phyloP scores from a whole-genome alignment of 2,329 filamentous ascomycete genomes.

The Microsporum audouinii region DNA sequence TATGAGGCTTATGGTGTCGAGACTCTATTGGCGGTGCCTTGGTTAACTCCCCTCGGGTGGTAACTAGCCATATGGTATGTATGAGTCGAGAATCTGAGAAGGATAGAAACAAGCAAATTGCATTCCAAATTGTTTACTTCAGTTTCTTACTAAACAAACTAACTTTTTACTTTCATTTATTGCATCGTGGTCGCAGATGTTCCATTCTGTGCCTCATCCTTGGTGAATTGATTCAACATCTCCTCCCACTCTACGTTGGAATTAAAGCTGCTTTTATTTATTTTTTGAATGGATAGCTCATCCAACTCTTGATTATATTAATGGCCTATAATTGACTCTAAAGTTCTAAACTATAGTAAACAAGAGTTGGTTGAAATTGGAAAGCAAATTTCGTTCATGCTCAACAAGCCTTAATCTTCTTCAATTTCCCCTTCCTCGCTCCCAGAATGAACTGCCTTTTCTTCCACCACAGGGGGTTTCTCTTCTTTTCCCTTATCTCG shows the following conservation, averaged over 20 bases:
- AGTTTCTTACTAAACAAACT: background rate
- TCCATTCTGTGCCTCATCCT: background rate
- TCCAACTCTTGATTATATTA: background rate
- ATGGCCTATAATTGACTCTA: background rate
- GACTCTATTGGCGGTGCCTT: background rate
- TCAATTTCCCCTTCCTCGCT: constrained; percentile 98
- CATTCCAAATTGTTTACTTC: background rate
- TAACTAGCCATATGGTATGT: background rate
- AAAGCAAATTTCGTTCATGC: too few species aligned
- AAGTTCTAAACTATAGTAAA: background rate
- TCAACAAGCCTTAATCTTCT: constrained; percentile 42
- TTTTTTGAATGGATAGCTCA: background rate
- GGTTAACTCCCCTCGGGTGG: too few species aligned
- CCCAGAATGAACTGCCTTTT: constrained; percentile 56
- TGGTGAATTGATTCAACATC: background rate
- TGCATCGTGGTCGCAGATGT: background rate
- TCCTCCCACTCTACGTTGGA: background rate
- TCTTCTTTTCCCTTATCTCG: constrained; percentile 33
- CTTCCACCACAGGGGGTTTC: constrained; percentile 27
- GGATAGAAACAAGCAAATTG: background rate
- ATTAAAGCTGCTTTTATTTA: background rate
- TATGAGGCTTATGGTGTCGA: background rate
- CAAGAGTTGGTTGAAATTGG: background rate
- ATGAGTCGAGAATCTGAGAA: background rate
- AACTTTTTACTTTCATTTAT: background rate